phyloP scores from a whole-genome alignment of 2,329 filamentous ascomycete species.

The Alternaria viburni region DNA sequence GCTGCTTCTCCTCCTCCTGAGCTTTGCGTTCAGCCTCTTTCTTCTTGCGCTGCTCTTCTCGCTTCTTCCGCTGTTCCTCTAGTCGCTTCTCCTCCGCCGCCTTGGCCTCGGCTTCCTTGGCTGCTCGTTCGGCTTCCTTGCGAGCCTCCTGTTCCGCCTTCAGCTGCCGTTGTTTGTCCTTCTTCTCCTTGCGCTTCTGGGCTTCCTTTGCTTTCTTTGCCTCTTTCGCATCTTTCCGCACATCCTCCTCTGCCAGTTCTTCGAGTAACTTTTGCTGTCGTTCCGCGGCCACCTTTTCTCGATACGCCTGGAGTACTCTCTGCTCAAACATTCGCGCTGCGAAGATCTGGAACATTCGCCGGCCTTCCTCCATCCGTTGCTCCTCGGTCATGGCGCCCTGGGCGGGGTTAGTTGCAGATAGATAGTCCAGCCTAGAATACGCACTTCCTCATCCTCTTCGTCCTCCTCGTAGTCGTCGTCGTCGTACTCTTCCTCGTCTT shows the following conservation, averaged over 20 bases:
- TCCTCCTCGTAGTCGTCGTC: slow-evolving; percentile 62
- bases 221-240: slow-evolving; percentile 77
- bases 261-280: slow-evolving; percentile 89
- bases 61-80: slow-evolving; percentile 80
- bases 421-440: slow-evolving; percentile 23
- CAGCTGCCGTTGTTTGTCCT: slow-evolving; percentile 83
- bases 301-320: slow-evolving; percentile 93
- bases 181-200: slow-evolving; percentile 94
- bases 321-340: slow-evolving; percentile 99
- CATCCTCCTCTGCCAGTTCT: slow-evolving; percentile 85
- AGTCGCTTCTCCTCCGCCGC: slow-evolving; percentile 78
- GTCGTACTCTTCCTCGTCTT: slow-evolving; percentile 65
- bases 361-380: slow-evolving; percentile 97
- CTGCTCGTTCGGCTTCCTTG: slow-evolving; percentile 86
- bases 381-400: slow-evolving; percentile 97
- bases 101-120: slow-evolving; percentile 78
- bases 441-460: slow-evolving; percentile 44
- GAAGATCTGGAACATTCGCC: slow-evolving; percentile 99
- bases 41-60: slow-evolving; percentile 90
- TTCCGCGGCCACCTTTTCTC: slow-evolving; percentile 93
- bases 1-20: slow-evolving; percentile 83
- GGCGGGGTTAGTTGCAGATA: slow-evolving; percentile 35
- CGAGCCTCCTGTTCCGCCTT: slow-evolving; percentile 90
- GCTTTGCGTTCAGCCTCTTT: slow-evolving; percentile 89
- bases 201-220: slow-evolving; percentile 94